Conservation (phyloP, 2,329 filamentous ascomycete species). For the Pyrenochaeta sp. region DNA sequence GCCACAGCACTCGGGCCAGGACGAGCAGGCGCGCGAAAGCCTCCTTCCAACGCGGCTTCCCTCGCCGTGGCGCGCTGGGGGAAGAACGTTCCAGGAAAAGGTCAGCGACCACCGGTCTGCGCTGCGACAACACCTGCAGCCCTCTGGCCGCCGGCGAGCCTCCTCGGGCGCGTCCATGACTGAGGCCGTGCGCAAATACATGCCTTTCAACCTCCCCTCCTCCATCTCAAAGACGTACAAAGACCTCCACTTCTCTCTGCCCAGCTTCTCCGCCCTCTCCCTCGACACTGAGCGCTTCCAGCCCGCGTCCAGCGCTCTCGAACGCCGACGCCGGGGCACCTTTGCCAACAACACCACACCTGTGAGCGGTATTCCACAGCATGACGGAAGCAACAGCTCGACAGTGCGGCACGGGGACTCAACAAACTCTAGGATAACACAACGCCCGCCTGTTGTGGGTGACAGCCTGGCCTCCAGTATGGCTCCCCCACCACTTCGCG, state of each 20-base stretch:
- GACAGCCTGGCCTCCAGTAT: no score
- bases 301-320: constrained; percentile 9
- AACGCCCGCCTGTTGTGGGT: no score
- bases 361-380: constrained; percentile 22
- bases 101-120: constrained; percentile 45
- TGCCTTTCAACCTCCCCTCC: constrained; percentile 45
- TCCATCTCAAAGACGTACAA: constrained; percentile 46
- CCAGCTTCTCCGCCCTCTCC: constrained; percentile 39
- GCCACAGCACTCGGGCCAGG: no score
- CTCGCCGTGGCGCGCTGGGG: constrained; percentile 55
- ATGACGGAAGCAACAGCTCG: constrained; percentile 29
- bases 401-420: constrained; percentile 16
- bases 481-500: constrained; percentile 10
- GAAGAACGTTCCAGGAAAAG: constrained; percentile 45
- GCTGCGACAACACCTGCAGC: constrained; percentile 48
- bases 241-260: constrained; percentile 47
- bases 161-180: constrained; percentile 48
- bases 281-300: constrained; percentile 29
- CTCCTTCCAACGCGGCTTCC: constrained; percentile 42
- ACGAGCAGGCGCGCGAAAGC: neutral
- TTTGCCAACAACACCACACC: constrained; percentile 12
- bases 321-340: constrained; percentile 24
- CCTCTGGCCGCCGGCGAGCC: constrained; percentile 48
- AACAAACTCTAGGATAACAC: constrained; percentile 24
- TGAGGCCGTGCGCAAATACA: constrained; percentile 45